phyloP scores from a whole-genome alignment of 106 monocot species.

The Iris macrosiphon region DNA sequence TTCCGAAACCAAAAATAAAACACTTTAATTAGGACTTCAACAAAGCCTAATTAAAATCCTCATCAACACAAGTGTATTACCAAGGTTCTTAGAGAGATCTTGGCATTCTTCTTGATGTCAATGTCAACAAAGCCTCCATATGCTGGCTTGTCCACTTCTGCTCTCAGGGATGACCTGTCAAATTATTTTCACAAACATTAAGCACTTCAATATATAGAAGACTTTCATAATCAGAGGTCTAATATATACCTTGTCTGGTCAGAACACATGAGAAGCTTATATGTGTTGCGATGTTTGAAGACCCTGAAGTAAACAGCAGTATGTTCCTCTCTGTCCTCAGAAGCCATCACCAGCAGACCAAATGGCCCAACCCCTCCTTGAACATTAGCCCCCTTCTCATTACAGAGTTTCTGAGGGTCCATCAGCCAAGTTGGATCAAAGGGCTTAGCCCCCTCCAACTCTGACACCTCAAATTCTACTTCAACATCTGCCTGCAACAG shows the following conservation, averaged over 20 bases:
- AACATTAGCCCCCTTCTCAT: slow-evolving; percentile 10
- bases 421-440: slow-evolving; percentile 24
- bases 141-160: slow-evolving; percentile 38
- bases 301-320: slow-evolving; percentile 48
- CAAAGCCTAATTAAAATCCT: background rate
- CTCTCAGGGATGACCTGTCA: slow-evolving; percentile 48
- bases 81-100: slow-evolving; percentile 19
- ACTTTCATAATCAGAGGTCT: background rate
- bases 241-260: slow-evolving; percentile 29
- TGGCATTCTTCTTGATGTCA: slow-evolving; percentile 8
- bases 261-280: slow-evolving; percentile 37
- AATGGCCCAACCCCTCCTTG: slow-evolving; percentile 45
- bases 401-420: slow-evolving; percentile 24
- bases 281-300: slow-evolving; percentile 12
- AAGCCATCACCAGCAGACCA: slow-evolving; percentile 43
- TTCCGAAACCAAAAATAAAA: background rate
- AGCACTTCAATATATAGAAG: background rate
- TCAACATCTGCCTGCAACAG: slow-evolving; percentile 71
- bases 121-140: slow-evolving; percentile 60
- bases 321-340: slow-evolving; percentile 27
- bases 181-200: slow-evolving; percentile 3
- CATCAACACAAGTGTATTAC: too few species aligned
- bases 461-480: slow-evolving; percentile 41
- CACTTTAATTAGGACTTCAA: background rate
- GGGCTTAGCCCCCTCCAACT: slow-evolving; percentile 34